Conservation (phyloP, 2,329 filamentous ascomycete genomes). For the Scytalidium sp. region DNA sequence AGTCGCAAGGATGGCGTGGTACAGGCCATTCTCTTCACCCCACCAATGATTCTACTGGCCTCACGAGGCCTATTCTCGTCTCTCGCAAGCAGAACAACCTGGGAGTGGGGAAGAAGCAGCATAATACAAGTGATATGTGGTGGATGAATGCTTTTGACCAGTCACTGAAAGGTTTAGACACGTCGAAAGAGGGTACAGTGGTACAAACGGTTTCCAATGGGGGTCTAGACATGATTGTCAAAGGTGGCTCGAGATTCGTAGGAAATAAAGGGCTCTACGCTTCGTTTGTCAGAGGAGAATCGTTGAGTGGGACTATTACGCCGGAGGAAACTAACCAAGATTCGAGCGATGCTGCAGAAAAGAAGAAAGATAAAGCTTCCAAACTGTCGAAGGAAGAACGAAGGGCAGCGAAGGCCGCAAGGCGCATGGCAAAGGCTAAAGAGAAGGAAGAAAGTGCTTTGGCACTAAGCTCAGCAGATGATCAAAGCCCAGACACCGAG, state of each 20-base stretch:
- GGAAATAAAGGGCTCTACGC: conserved; percentile 64
- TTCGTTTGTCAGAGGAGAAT: conserved; percentile 80
- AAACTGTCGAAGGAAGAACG: conserved; percentile 29
- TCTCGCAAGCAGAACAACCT: conserved; percentile 77
- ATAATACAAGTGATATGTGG: conserved; percentile 76
- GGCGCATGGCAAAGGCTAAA: conserved; percentile 21
- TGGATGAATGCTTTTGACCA: conserved; percentile 95
- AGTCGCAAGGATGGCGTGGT: conserved; percentile 86
- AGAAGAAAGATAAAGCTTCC: neutral
- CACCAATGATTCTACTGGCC: conserved; percentile 67
- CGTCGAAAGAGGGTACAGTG: conserved; percentile 51
- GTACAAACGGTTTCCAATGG: conserved; percentile 53
- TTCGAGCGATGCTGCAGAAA: neutral
- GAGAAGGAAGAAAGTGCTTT: conserved; percentile 18
- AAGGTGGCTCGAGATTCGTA: conserved; percentile 54
- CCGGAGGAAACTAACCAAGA: conserved; percentile 5
- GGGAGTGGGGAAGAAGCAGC: conserved; percentile 76
- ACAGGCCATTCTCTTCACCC: conserved; percentile 84
- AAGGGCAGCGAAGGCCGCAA: conserved; percentile 35
- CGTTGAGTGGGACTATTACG: conserved; percentile 67
- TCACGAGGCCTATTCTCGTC: conserved; percentile 79
- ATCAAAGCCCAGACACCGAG: conserved; percentile 11
- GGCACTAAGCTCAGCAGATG: conserved; percentile 15
- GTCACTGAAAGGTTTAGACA: conserved; percentile 77
- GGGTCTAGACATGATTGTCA: conserved; percentile 54